Percentiles rank a stretch among this genome's conserved stretches.
These are phyloP conservation scores for Scedosporium aurantiacum DNA, from an alignment of 2,329 filamentous ascomycete species.

Conservation along the genomic window DNA sequence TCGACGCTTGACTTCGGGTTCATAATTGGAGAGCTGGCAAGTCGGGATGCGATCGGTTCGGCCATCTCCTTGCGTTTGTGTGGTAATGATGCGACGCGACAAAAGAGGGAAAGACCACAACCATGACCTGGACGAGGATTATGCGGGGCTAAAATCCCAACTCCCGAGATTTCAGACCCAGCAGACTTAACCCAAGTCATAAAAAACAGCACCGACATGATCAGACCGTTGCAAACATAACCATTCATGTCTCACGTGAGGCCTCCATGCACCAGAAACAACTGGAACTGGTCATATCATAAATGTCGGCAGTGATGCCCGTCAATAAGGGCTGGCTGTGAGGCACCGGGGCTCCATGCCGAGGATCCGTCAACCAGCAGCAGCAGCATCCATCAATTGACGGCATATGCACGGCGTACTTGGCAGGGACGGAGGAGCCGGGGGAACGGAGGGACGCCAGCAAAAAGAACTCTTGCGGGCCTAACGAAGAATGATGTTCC, in stretches of 20 bases:
- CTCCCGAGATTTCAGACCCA: not conserved
- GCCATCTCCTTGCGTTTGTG: not conserved
- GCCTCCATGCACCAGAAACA: not conserved
- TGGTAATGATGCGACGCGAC: not conserved
- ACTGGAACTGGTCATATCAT: no score
- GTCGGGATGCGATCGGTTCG: not conserved
- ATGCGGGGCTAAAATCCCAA: not conserved
- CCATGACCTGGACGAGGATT: not conserved
- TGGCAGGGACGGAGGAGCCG: no score
- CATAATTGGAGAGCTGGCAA: not conserved
- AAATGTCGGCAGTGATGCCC: not conserved
- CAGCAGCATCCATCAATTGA: no score
- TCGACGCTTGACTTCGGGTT: not conserved
- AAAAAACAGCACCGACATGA: not conserved
- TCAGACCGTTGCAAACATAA: not conserved
- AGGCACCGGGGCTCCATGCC: no score
- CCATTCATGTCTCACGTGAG: not conserved
- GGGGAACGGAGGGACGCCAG: no score
- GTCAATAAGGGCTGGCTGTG: not conserved
- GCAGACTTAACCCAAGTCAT: not conserved
- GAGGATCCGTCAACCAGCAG: no score
- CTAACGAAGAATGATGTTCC: no score
- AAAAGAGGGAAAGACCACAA: not conserved
- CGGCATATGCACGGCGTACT: no score
- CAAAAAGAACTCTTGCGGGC: no score